A percentile compares a stretch with the other conserved stretches of the same genome.
Conservation (phyloP, 768 basidiomycete genomes). For the Trametes punicea region DNA sequence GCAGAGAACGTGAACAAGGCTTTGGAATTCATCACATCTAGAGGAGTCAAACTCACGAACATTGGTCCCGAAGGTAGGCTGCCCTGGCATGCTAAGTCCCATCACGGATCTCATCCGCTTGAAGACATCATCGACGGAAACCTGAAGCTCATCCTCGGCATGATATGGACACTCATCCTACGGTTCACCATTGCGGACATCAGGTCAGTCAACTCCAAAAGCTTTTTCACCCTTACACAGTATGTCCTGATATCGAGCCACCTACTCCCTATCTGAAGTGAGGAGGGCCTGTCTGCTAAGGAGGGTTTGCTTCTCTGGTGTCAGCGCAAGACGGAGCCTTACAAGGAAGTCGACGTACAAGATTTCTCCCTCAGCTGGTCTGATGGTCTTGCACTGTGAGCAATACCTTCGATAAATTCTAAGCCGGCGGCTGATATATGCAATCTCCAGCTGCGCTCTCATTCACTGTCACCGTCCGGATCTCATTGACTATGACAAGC, state of each 20-base stretch:
- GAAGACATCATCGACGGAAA: slow-evolving; percentile 98
- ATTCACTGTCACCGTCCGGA: slow-evolving; percentile 98
- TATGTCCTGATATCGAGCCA: not conserved
- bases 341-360: slow-evolving; percentile 89
- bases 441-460: slow-evolving; percentile 77
- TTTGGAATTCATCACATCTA: slow-evolving; percentile 88
- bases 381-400: slow-evolving; percentile 87
- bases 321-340: slow-evolving; percentile 90
- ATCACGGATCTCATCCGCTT: not conserved
- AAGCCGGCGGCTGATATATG: not conserved
- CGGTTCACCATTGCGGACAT: slow-evolving; percentile 98
- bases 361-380: slow-evolving; percentile 93
- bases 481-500: slow-evolving; percentile 80
- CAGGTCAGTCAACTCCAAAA: slow-evolving; percentile 56
- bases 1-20: slow-evolving; percentile 99
- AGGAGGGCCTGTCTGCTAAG: slow-evolving; percentile 98
- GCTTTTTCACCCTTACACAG: not conserved
- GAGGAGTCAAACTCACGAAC: slow-evolving; percentile 95
- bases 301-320: slow-evolving; percentile 98
- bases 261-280: slow-evolving; percentile 48
- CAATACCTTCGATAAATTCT: slow-evolving; percentile 2
- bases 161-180: slow-evolving; percentile 98
- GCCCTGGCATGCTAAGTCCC: not conserved
- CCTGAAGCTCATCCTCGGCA: slow-evolving; percentile 94
- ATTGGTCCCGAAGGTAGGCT: slow-evolving; percentile 88